A percentile compares a stretch with the other conserved stretches of the same genome.
These are phyloP conservation scores for Anthoceros angustus DNA, from an alignment of 225 moss, liverwort and hornwort species.

Conservation along the genomic window DNA sequence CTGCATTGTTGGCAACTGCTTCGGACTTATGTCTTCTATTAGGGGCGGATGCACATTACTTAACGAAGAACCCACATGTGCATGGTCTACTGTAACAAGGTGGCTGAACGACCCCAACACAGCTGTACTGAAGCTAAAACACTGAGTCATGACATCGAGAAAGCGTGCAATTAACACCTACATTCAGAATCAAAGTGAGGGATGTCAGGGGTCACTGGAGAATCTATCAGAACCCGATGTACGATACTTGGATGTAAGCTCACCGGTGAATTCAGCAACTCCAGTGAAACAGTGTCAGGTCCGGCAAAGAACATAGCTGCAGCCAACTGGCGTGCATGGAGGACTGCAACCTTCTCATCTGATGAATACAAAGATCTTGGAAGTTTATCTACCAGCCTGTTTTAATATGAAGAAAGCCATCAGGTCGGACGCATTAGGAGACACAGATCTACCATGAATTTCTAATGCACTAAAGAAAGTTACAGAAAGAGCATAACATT, in stretches of 20 bases:
- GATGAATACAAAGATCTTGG: conserved; percentile 66
- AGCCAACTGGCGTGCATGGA: conserved; percentile 63
- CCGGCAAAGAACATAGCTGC: conserved; percentile 83
- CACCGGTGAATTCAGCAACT: conserved; percentile 54
- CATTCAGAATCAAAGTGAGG: conserved; percentile 7
- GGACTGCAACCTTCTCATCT: conserved; percentile 53
- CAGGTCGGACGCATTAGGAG: not conserved
- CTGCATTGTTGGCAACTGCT: not conserved
- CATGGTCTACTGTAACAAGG: not conserved
- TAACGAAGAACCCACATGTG: not conserved
- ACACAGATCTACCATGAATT: not conserved
- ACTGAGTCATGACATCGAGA: conserved; percentile 39
- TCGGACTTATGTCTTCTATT: not conserved
- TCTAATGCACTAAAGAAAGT: too few species aligned
- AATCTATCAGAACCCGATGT: not conserved
- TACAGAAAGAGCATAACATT: too few species aligned
- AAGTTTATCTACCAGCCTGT: conserved; percentile 60
- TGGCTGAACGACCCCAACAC: conserved; percentile 42
- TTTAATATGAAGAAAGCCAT: conserved; percentile 6
- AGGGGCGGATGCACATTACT: too few species aligned
- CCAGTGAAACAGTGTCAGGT: conserved; percentile 47
- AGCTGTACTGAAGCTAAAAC: conserved; percentile 66
- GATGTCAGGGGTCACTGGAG: too few species aligned
- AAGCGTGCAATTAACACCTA: conserved; percentile 54
- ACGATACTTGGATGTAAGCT: conserved; percentile 6